phyloP scores from a whole-genome alignment of 192 early-diverging fungal species.

The Coemansia sp. region DNA sequence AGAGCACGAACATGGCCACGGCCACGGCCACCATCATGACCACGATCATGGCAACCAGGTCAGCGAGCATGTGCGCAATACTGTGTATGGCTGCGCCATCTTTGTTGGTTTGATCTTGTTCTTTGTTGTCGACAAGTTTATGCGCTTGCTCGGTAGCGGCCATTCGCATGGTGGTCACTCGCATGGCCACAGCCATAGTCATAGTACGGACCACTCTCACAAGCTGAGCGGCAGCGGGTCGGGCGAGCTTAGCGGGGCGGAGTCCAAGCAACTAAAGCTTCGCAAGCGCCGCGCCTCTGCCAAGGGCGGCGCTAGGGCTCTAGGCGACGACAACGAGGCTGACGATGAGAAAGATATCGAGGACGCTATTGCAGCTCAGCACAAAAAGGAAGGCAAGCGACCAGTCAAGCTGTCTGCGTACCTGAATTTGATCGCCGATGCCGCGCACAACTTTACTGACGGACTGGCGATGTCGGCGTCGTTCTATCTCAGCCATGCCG shows the following conservation, averaged over 20 bases:
- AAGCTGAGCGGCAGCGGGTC: slow-evolving; percentile 24
- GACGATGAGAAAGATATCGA: slow-evolving; percentile 50
- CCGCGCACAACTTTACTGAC: slow-evolving; percentile 86
- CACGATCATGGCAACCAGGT: slow-evolving; percentile 42
- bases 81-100: slow-evolving; percentile 72
- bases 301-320: slow-evolving; percentile 7
- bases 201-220: slow-evolving; percentile 33
- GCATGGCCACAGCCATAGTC: slow-evolving; percentile 54
- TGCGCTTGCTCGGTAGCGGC: slow-evolving; percentile 75
- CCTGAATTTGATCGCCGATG: slow-evolving; percentile 81
- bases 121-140: slow-evolving; percentile 81
- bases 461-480: slow-evolving; percentile 84
- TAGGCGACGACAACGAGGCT: slow-evolving; percentile 40
- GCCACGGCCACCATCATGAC: slow-evolving; percentile 33
- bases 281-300: slow-evolving; percentile 30
- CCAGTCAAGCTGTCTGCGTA: slow-evolving; percentile 74
- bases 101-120: slow-evolving; percentile 78
- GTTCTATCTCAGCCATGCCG: slow-evolving; percentile 78
- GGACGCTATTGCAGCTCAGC: slow-evolving; percentile 5
- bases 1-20: slow-evolving; percentile 48
- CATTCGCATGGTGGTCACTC: slow-evolving; percentile 59
- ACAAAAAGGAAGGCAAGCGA: slow-evolving; percentile 16
- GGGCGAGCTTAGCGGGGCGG: slow-evolving; percentile 22
- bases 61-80: slow-evolving; percentile 57
- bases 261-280: slow-evolving; percentile 22